These are phyloP conservation scores for Sechiopsis laciniata DNA, from an alignment of 306 rosid species.

Conservation along the genomic window DNA sequence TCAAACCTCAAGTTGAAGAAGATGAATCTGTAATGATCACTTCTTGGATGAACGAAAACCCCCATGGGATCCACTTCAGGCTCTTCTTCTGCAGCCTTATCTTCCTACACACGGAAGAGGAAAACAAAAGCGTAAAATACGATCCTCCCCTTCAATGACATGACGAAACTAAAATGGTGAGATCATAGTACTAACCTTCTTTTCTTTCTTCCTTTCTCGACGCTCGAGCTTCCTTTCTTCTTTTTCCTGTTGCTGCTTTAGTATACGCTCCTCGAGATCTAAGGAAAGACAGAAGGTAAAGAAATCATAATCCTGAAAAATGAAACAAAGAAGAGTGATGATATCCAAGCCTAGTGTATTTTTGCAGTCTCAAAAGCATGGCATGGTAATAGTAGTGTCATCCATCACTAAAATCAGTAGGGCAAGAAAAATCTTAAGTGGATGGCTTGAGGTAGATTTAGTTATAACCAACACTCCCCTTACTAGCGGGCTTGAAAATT, in stretches of 20 bases:
- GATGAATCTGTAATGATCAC: constrained; percentile 23
- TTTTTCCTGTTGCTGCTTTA: constrained; percentile 95
- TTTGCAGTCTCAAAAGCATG: constrained; percentile 1
- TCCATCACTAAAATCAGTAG: not conserved
- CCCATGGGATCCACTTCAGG: constrained; percentile 82
- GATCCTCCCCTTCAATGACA: no score
- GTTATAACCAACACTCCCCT: no score
- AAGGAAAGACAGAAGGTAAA: constrained; percentile 3
- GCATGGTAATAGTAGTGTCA: not conserved
- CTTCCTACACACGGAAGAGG: constrained; percentile 55
- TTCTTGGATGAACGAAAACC: constrained; percentile 83
- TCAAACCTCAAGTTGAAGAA: no score
- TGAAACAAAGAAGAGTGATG: not conserved
- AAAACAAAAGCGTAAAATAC: not conserved
- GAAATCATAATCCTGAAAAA: not conserved
- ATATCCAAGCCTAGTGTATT: not conserved
- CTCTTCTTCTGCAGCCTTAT: constrained; percentile 66
- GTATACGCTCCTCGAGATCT: constrained; percentile 90
- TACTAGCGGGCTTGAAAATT: no score
- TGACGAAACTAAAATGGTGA: no score
- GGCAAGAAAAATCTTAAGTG: not conserved
- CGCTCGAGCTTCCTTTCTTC: constrained; percentile 85
- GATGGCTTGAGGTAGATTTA: no score
- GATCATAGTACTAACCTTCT: constrained; percentile 48
- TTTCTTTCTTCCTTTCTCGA: constrained; percentile 88